phyloP scores from a whole-genome alignment of 306 rosid genomes.

The Vigna trinervia region DNA sequence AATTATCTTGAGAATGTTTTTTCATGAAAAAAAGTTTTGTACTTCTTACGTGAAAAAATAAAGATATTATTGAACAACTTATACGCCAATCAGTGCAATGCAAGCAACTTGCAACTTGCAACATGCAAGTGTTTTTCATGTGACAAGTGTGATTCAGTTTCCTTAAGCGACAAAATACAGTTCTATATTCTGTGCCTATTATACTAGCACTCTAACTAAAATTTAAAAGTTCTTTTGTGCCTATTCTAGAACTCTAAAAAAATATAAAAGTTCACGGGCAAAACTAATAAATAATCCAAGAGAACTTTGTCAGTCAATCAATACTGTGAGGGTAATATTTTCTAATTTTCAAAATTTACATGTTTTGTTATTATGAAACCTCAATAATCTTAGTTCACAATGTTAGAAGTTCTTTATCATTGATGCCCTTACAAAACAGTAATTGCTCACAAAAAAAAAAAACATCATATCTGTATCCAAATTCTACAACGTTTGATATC shows the following conservation, averaged over 20 bases:
- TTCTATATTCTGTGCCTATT: conserved; percentile 10
- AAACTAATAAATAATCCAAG: conserved; percentile 26
- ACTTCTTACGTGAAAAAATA: conserved; percentile 18
- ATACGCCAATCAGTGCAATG: conserved; percentile 2
- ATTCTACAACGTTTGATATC: conserved; percentile 15
- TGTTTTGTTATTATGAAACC: conserved; percentile 16
- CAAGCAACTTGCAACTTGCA: conserved; percentile 32
- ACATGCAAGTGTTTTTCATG: neutral
- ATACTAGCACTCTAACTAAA: conserved; percentile 9
- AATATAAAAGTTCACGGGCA: conserved; percentile 7
- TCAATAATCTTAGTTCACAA: conserved; percentile 6
- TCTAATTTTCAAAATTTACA: conserved; percentile 6
- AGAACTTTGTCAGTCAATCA: neutral
- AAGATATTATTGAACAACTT: conserved; percentile 20
- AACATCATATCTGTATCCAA: conserved; percentile 12
- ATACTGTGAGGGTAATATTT: neutral
- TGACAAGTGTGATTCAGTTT: neutral
- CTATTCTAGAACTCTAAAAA: conserved; percentile 1
- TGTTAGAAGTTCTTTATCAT: neutral
- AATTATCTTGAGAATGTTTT: conserved; percentile 17
- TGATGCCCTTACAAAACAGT: neutral
- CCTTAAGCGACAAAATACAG: conserved; percentile 5
- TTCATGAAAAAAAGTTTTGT: neutral
- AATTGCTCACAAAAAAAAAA: conserved; percentile 2
- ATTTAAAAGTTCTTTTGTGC: conserved; percentile 24